These are phyloP conservation scores for Batkoa obscura DNA, from an alignment of 371 early-diverging fungal genomes.

Conservation along the genomic window DNA sequence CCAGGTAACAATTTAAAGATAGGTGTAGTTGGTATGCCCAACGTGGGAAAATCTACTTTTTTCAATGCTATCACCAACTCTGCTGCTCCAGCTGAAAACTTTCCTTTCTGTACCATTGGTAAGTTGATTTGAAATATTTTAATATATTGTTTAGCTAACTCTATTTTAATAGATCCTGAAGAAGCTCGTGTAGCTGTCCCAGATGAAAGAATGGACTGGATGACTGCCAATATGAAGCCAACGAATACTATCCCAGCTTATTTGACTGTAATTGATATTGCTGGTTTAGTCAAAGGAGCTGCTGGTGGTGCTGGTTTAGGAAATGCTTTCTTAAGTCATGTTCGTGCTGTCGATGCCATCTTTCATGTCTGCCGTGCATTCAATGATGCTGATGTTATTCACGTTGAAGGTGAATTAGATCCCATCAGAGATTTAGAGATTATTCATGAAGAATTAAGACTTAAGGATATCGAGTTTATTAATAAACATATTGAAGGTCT, in stretches of 20 bases:
- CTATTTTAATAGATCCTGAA: conserved; percentile 35
- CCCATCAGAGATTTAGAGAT: conserved; percentile 78
- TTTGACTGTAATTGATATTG: conserved; percentile 83
- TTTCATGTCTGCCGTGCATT: conserved; percentile 79
- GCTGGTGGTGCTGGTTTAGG: conserved; percentile 67
- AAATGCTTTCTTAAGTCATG: conserved; percentile 81
- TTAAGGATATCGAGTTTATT: conserved; percentile 73
- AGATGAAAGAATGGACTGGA: conserved; percentile 58
- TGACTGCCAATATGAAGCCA: conserved; percentile 47
- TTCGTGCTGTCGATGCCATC: conserved; percentile 82
- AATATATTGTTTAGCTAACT: neutral
- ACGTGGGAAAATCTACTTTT: conserved; percentile 84
- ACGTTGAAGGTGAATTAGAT: conserved; percentile 75
- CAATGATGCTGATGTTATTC: conserved; percentile 68
- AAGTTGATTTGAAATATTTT: conserved; percentile 1
- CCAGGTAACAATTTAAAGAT: conserved; percentile 79
- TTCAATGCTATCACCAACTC: conserved; percentile 79
- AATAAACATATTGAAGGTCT: conserved; percentile 33
- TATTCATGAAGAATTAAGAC: conserved; percentile 73
- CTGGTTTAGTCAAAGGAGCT: conserved; percentile 85
- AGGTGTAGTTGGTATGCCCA: conserved; percentile 92
- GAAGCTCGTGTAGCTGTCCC: conserved; percentile 68
- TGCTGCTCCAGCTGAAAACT: conserved; percentile 62
- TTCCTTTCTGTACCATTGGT: conserved; percentile 50
- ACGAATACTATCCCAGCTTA: conserved; percentile 34